Percentiles rank a stretch among this genome's conserved stretches.
Conservation (phyloP, 106 monocot species). For the Hemerocallis citrina region DNA sequence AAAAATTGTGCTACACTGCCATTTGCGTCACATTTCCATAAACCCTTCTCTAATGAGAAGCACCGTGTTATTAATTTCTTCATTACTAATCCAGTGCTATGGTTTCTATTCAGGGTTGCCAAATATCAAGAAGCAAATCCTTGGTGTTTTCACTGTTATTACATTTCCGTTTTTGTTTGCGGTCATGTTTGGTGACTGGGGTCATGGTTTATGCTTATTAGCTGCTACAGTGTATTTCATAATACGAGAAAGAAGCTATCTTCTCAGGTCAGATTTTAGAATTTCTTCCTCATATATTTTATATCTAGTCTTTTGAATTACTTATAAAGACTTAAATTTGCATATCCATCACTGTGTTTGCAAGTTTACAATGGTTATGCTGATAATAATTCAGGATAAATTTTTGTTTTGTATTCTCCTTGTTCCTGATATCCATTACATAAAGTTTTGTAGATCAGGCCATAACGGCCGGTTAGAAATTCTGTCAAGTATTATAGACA, state of each 20-base stretch:
- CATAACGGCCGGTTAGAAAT: neutral
- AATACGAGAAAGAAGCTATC: constrained; percentile 76
- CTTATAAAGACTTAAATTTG: constrained; percentile 1
- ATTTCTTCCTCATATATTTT: neutral
- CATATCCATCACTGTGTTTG: neutral
- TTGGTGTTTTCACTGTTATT: constrained; percentile 79
- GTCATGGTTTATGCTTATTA: constrained; percentile 91
- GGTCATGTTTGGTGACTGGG: constrained; percentile 99
- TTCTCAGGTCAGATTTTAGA: constrained; percentile 53
- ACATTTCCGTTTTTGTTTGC: constrained; percentile 99
- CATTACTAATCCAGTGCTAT: neutral
- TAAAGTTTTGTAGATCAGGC: neutral
- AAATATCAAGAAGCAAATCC: constrained; percentile 99
- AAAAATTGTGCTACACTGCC: too few relatives aligned
- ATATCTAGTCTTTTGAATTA: neutral
- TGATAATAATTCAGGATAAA: constrained; percentile 12
- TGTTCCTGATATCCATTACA: neutral
- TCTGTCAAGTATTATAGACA: neutral
- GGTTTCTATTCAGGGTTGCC: constrained; percentile 60
- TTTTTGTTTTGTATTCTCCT: neutral
- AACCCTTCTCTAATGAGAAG: too few relatives aligned
- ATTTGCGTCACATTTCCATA: too few relatives aligned
- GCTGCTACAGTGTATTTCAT: constrained; percentile 53
- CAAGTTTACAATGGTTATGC: neutral
- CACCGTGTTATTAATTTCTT: neutral